Base-by-base conservation (phyloP, 2,329 filamentous ascomycete species). In the Boeremia exigua region DNA sequence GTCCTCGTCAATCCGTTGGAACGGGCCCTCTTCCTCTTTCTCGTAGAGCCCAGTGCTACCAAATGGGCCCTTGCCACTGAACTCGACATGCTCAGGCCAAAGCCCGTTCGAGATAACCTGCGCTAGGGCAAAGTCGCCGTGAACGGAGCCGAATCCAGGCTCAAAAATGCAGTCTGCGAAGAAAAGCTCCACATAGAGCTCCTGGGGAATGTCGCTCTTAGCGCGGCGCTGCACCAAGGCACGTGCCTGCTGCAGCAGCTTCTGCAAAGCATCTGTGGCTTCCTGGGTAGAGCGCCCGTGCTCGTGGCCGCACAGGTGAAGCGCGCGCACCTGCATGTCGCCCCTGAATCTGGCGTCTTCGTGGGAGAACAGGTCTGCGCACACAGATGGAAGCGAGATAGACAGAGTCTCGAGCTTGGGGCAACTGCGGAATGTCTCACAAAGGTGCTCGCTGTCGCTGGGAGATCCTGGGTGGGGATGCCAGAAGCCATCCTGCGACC, bases 151-250 rank as follows among this genome's bases (percentile, higher is more conserved):
- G 58, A 76, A 75, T 42, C 75, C 75, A 0, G 80, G 80, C 54
- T 81, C 78, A 65, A 82, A 82, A 61, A 82, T 82, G 69, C 77
- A 80, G 56, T 80, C 79, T 2, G 78, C 78, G 63, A 81, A 82
- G 75, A 82, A 82, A 27, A 82, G 68, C 61, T 82, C 80, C 42
- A 81, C 72, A 50, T 75, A 76, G 2, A 82, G 74, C 25, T 77
- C 70, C 27, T 62, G 67, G 7, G 74, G 74, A 29, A 74, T 67
- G 23, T 70, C 65, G 54, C 74, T 73, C 11, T 75, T 72, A 4
- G 72, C 71, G 27, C 77, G 77, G 5, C 69, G 66, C 14, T 63
- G 60, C 40, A 80, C 77, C 28, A 82, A 74, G 6, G 52, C 54
- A 34, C 80, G 78, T 11, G 78, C 77, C 38, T 78, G 69, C 38